Conservation (phyloP, 768 basidiomycete species). For the Scleroderma bovista region DNA sequence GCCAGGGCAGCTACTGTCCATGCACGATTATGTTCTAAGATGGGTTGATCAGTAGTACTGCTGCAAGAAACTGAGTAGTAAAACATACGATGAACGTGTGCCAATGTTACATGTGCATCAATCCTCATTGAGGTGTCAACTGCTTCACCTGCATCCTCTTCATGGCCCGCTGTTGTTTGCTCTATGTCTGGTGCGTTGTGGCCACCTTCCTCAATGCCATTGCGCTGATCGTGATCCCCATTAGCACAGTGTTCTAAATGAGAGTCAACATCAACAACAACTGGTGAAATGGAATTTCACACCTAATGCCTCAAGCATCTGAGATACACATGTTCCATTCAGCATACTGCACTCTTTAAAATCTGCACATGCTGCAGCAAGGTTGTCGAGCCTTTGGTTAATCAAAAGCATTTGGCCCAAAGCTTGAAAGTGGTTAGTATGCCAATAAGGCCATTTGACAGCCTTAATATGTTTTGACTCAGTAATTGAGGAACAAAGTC, state of each 20-base stretch:
- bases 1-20: background rate
- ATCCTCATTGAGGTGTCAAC: background rate
- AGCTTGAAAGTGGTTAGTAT: constrained; percentile 17
- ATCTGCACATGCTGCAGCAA: constrained; percentile 11
- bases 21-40: background rate
- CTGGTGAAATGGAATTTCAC: background rate
- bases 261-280: background rate
- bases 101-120: background rate
- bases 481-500: constrained; percentile 33
- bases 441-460: constrained; percentile 31
- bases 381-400: constrained; percentile 28
- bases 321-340: constrained; percentile 2
- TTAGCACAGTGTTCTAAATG: background rate
- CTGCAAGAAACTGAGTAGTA: background rate
- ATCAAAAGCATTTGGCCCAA: constrained; percentile 29
- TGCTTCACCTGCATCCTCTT: background rate
- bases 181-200: background rate
- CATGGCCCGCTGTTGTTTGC: background rate
- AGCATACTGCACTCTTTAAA: constrained; percentile 24
- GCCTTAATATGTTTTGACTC: constrained; percentile 33
- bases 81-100: background rate
- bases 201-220: background rate
- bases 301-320: background rate
- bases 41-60: background rate
- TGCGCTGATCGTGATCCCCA: background rate